These are phyloP conservation scores for Nothopassalora personata DNA, from an alignment of 2,329 filamentous ascomycete species.

Conservation along the genomic window DNA sequence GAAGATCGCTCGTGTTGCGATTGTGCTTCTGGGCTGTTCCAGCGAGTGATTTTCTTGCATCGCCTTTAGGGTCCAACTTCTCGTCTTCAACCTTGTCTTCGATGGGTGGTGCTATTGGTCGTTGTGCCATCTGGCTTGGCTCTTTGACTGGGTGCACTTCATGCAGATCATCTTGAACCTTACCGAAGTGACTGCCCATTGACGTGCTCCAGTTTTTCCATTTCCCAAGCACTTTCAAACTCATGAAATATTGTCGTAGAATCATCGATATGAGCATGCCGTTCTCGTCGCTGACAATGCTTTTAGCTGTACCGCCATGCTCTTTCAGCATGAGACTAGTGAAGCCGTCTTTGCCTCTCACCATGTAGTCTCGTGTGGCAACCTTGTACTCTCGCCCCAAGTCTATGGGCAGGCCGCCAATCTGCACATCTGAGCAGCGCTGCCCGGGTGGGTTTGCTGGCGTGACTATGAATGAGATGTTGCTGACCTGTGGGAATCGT, in stretches of 20 bases:
- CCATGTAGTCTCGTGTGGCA: slow-evolving; percentile 84
- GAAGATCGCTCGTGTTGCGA: slow-evolving; percentile 11
- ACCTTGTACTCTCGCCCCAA: slow-evolving; percentile 62
- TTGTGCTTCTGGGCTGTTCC: slow-evolving; percentile 4
- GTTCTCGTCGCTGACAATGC: slow-evolving; percentile 78
- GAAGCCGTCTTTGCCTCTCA: slow-evolving; percentile 71
- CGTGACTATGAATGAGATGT: slow-evolving; percentile 71
- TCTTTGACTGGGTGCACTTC: slow-evolving; percentile 39
- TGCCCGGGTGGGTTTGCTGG: slow-evolving; percentile 55
- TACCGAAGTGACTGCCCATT: slow-evolving; percentile 60
- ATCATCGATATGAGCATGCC: slow-evolving; percentile 82
- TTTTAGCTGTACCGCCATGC: slow-evolving; percentile 70
- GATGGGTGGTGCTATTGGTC: background rate
- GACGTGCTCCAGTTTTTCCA: slow-evolving; percentile 68
- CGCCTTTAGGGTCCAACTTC: slow-evolving; percentile 14
- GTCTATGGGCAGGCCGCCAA: slow-evolving; percentile 59
- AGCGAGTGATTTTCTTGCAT: slow-evolving; percentile 15
- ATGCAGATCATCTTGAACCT: slow-evolving; percentile 59
- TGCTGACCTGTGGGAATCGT: slow-evolving; percentile 80
- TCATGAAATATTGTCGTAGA: slow-evolving; percentile 86
- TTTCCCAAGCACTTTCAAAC: slow-evolving; percentile 69
- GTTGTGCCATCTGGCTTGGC: slow-evolving; percentile 11
- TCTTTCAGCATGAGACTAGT: slow-evolving; percentile 67
- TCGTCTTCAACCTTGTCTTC: slow-evolving; percentile 3
- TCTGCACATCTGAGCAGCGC: slow-evolving; percentile 57